Percentiles rank a stretch among this genome's conserved stretches.
Conservation (phyloP, 257 asterid species). For the Nicotiana obtusifolia region DNA sequence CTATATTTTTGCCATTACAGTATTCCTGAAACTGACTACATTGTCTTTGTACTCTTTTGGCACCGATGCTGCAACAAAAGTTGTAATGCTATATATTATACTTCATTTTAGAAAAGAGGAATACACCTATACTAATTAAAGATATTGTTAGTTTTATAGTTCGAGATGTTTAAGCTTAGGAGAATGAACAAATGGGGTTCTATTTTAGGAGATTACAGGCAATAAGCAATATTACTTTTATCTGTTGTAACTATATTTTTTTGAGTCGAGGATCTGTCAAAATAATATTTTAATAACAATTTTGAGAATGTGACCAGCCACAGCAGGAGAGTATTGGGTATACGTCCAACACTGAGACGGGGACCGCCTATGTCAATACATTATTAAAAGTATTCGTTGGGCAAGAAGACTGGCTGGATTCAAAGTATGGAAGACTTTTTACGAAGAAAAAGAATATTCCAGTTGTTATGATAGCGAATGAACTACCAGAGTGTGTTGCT, state of each 20-base stretch:
- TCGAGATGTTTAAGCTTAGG: not conserved
- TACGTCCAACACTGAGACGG: no score
- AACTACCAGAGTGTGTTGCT: no score
- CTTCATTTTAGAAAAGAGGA: not conserved
- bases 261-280: not conserved
- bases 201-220: not conserved
- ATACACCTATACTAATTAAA: not conserved
- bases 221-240: not conserved
- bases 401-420: not conserved
- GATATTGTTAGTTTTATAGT: not conserved
- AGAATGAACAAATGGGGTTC: not conserved
- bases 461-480: not conserved
- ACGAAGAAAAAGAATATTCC: not conserved
- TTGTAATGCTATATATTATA: not conserved
- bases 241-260: no score
- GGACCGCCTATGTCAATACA: no score
- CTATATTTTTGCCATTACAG: constrained; percentile 47
- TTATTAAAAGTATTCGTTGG: no score
- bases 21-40: constrained; percentile 67
- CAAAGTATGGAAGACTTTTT: not conserved
- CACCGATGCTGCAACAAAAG: constrained; percentile 64
- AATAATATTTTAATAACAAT: no score
- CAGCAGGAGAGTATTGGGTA: no score
- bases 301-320: not conserved
- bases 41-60: constrained; percentile 55